phyloP scores from a whole-genome alignment of 2,329 filamentous ascomycete genomes.

The Fusarium camptoceras region DNA sequence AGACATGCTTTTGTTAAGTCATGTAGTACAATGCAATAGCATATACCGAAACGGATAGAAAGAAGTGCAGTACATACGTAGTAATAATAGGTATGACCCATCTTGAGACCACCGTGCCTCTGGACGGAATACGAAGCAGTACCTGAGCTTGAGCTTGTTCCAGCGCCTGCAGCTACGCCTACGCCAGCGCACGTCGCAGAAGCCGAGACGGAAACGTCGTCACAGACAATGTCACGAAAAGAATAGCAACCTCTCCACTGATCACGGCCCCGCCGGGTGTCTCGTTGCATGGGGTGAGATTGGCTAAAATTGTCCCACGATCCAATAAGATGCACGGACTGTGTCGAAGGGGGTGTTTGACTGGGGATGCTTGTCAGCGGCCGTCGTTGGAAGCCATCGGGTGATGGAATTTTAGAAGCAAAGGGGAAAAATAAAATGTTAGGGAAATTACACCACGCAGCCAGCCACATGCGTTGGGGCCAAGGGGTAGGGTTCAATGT shows the following conservation, averaged over 20 bases:
- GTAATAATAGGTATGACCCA: constrained; percentile 96
- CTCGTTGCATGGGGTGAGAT: constrained; percentile 83
- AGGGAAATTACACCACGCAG: constrained; percentile 45
- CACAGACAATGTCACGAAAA: constrained; percentile 86
- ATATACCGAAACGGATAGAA: constrained; percentile 33
- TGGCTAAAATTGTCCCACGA: constrained; percentile 95
- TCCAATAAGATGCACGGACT: constrained; percentile 83
- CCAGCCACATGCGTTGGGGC: constrained; percentile 32
- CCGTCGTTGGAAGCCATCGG: constrained; percentile 31
- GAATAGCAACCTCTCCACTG: constrained; percentile 90
- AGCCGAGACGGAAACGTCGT: constrained; percentile 68
- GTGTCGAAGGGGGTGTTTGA: constrained; percentile 69
- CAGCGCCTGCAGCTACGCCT: constrained; percentile 41
- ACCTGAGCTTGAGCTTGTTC: constrained; percentile 34
- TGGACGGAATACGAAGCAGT: constrained; percentile 50
- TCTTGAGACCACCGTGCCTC: constrained; percentile 84
- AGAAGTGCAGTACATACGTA: constrained; percentile 72
- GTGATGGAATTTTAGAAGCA: constrained; percentile 42
- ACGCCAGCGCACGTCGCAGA: constrained; percentile 39
- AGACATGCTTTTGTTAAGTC: constrained; percentile 25
- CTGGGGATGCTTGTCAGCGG: constrained; percentile 55
- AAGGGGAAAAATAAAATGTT: constrained; percentile 26
- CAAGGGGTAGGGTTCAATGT: constrained; percentile 9
- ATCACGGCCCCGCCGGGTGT: constrained; percentile 76
- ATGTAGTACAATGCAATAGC: constrained; percentile 15